Conservation (phyloP, 306 rosid genomes). For the Casuarina cunninghamiana region DNA sequence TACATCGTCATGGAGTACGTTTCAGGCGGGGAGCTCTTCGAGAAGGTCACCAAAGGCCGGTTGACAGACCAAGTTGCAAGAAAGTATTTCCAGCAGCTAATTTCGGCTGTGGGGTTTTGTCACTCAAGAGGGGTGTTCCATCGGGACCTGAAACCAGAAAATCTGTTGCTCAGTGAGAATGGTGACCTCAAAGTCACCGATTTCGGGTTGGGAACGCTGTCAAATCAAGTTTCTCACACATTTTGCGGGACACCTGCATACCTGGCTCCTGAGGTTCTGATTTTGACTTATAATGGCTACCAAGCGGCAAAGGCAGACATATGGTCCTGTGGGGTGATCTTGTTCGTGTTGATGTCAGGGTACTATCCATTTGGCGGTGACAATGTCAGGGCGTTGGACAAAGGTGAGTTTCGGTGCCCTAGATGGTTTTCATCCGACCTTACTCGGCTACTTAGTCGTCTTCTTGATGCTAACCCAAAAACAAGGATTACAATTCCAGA, state of each 20-base stretch:
- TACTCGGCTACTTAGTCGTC: slow-evolving; percentile 23
- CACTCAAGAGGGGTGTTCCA: slow-evolving; percentile 61
- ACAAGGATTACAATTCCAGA: slow-evolving; percentile 47
- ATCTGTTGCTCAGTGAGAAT: slow-evolving; percentile 46
- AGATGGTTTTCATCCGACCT: slow-evolving; percentile 54
- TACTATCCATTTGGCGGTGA: slow-evolving; percentile 49
- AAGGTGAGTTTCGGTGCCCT: slow-evolving; percentile 49
- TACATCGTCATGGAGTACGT: slow-evolving; percentile 64
- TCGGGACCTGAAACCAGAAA: slow-evolving; percentile 60
- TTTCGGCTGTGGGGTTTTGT: slow-evolving; percentile 58
- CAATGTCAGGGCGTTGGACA: slow-evolving; percentile 48
- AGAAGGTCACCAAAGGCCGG: slow-evolving; percentile 50
- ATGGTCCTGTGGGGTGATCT: slow-evolving; percentile 62
- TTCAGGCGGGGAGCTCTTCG: slow-evolving; percentile 61
- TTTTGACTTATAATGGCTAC: slow-evolving; percentile 42
- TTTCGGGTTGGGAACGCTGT: slow-evolving; percentile 58
- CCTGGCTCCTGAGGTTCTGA: slow-evolving; percentile 58
- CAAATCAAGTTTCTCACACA: slow-evolving; percentile 59
- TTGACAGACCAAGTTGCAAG: slow-evolving; percentile 47
- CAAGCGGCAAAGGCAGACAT: slow-evolving; percentile 55
- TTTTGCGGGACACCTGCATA: slow-evolving; percentile 71
- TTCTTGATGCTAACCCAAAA: slow-evolving; percentile 49
- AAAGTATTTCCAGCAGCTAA: slow-evolving; percentile 56
- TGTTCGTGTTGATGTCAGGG: slow-evolving; percentile 55
- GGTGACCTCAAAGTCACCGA: slow-evolving; percentile 67